phyloP scores from a whole-genome alignment of 768 basidiomycete genomes.

The Xerocomus spinulosus region DNA sequence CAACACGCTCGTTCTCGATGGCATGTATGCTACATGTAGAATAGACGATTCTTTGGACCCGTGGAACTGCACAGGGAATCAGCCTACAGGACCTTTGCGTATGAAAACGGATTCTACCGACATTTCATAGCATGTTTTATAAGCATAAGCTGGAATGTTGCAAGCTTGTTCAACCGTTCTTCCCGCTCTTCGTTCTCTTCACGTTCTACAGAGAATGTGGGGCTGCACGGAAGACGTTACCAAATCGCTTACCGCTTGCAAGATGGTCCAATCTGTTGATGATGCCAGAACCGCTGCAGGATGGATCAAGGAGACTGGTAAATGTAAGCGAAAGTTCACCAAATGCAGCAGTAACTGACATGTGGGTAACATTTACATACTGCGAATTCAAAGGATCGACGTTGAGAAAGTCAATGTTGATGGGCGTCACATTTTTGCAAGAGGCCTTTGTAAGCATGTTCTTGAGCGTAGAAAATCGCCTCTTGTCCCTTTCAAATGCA shows the following conservation, averaged over 20 bases:
- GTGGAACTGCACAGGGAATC: constrained; percentile 52
- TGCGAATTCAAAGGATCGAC: constrained; percentile 62
- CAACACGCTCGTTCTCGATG: constrained; percentile 90
- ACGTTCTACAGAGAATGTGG: constrained; percentile 37
- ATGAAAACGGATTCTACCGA: constrained; percentile 34
- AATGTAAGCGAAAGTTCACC: not conserved
- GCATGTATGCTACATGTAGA: constrained; percentile 96
- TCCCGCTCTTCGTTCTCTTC: constrained; percentile 55
- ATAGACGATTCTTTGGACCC: constrained; percentile 80
- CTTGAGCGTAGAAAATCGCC: constrained; percentile 77
- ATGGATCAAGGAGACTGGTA: constrained; percentile 83
- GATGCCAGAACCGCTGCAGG: constrained; percentile 93
- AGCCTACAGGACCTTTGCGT: constrained; percentile 5
- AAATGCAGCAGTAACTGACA: constrained; percentile 48
- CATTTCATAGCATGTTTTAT: constrained; percentile 95
- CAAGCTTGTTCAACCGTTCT: constrained; percentile 77
- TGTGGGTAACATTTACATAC: constrained; percentile 72
- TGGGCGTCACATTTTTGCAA: constrained; percentile 73
- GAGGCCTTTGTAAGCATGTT: constrained; percentile 82
- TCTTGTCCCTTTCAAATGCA: constrained; percentile 86
- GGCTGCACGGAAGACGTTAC: not conserved
- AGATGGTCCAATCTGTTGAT: constrained; percentile 86
- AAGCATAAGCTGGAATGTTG: constrained; percentile 86
- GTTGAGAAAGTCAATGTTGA: constrained; percentile 80
- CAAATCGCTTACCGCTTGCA: constrained; percentile 52